Evolutionary conservation across 129 eudicot genomes (phyloP), one percentile per base, ranked within the genome.

Genomic region (Lactuca saligna): DNA sequence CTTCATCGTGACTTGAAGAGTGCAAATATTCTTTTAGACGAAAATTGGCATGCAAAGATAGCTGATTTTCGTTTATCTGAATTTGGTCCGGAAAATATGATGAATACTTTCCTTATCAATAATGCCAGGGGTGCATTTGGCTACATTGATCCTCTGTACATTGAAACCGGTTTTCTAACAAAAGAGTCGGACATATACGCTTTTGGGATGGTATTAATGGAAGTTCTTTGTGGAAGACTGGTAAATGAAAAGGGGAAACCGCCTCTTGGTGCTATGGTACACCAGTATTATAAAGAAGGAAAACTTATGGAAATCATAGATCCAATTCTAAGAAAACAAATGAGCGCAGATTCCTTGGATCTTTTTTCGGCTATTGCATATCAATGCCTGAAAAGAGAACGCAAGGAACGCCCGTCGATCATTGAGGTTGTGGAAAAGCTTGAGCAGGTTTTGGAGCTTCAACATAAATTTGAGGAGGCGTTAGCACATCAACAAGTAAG

Each of bases 101-200:
- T n/a, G n/a, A n/a, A n/a, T n/a, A n/a, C n/a, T n/a, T 6, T 17
- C 12, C 35, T 17, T 56, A 1, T 17, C 6, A 8, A 3, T 9
- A 33, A n/a, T 35, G 11, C 1, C 0, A 5, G 3, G 7, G 46
- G 65, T 13, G 15, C 17, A 35, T 5, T 61, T 2, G 65, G 48
- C 7, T 61, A 61, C 6, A 5, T 35, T 2, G 65, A 61, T 61
- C 65, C 65, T 6, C 13, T 14, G 7, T 61, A 34, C 29, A 0
- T 6, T 0, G 3, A 35, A 1, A n/a, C 44, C 3, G 65, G 48
- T 10, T 1, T 7, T 7, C 20, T 61, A 35, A 34, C 65, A 35
- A 35, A 61, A 61, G 65, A 61, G 25, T 13, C 65, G 3, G 65
- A 61, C 35, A 6, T 61, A n/a, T 56, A 56, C 61, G 8, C 61